Evolutionary conservation across 495 filamentous ascomycete genomes (phyloP).

Genomic region (Podospora fimiseda): DNA sequence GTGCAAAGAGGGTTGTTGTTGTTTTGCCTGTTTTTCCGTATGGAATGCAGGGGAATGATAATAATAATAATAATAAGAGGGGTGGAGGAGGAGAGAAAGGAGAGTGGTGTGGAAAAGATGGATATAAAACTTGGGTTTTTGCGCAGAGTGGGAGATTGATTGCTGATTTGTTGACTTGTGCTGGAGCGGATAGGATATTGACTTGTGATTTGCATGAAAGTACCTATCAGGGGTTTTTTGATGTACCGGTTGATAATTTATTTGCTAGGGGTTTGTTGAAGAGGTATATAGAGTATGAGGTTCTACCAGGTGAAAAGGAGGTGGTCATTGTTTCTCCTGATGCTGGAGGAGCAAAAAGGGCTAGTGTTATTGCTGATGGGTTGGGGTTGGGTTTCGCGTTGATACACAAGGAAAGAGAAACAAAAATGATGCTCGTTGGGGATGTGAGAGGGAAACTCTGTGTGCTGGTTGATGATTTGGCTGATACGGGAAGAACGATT

Average conservation of each 20-base stretch:
- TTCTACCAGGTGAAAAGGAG: constrained; percentile 78
- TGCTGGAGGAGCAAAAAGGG: constrained; percentile 92
- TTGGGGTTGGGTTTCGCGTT: constrained; percentile 90
- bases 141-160: constrained; percentile 93
- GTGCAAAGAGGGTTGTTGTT: constrained; percentile 82
- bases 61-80: constrained; percentile 55
- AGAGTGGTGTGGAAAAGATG: neutral
- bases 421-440: constrained; percentile 97
- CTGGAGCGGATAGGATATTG: constrained; percentile 91
- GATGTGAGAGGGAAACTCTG: constrained; percentile 73
- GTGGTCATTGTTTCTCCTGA: constrained; percentile 94
- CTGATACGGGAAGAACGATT: constrained; percentile 94
- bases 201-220: constrained; percentile 92
- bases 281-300: constrained; percentile 81
- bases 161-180: constrained; percentile 87
- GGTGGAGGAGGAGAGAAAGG: neutral
- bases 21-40: constrained; percentile 96
- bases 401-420: constrained; percentile 99
- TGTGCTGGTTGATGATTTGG: constrained; percentile 90
- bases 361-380: constrained; percentile 92
- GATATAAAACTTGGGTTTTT: constrained; percentile 81
- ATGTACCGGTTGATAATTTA: constrained; percentile 95
- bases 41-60: constrained; percentile 74
- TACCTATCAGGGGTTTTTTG: constrained; percentile 81
- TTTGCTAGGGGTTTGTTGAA: constrained; percentile 83